Evolutionary conservation across 495 filamentous ascomycete genomes (phyloP).

Genomic region (Pyronema domesticum): DNA sequence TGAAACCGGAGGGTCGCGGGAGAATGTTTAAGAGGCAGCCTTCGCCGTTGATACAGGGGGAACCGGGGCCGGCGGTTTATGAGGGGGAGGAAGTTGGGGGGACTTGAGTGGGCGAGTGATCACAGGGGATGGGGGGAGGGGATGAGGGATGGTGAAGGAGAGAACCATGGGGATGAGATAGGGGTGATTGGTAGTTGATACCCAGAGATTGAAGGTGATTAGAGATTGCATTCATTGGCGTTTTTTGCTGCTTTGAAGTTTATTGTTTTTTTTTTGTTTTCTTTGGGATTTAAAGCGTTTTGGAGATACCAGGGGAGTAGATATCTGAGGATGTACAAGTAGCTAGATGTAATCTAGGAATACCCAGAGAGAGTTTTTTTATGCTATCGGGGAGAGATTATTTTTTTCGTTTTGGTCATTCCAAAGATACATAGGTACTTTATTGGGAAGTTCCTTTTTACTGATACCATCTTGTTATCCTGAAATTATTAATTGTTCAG

Average conservation of each 20-base stretch:
- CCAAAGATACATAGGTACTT: too few species aligned
- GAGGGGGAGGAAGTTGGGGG: slow-evolving; percentile 1
- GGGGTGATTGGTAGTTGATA: neutral
- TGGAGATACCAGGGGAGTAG: too few species aligned
- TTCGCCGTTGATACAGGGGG: slow-evolving; percentile 16
- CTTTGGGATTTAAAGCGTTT: neutral
- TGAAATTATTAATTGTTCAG: too few species aligned
- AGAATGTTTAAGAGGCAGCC: slow-evolving; percentile 16
- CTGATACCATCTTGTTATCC: too few species aligned
- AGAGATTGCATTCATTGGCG: neutral
- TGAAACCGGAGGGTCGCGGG: slow-evolving; percentile 11
- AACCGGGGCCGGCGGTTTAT: slow-evolving; percentile 6
- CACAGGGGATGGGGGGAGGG: neutral
- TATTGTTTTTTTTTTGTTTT: neutral
- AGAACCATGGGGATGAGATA: neutral
- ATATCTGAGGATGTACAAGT: too few species aligned
- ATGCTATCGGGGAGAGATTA: too few species aligned
- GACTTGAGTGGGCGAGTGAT: neutral
- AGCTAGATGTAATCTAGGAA: too few species aligned
- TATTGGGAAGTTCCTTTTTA: too few species aligned
- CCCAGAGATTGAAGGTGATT: neutral
- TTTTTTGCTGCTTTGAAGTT: neutral
- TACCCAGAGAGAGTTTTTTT: too few species aligned
- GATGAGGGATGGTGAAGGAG: neutral
- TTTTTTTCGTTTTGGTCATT: too few species aligned